Evolutionary conservation across 495 filamentous ascomycete species (phyloP).

Genomic region (Tuber calosporum): DNA sequence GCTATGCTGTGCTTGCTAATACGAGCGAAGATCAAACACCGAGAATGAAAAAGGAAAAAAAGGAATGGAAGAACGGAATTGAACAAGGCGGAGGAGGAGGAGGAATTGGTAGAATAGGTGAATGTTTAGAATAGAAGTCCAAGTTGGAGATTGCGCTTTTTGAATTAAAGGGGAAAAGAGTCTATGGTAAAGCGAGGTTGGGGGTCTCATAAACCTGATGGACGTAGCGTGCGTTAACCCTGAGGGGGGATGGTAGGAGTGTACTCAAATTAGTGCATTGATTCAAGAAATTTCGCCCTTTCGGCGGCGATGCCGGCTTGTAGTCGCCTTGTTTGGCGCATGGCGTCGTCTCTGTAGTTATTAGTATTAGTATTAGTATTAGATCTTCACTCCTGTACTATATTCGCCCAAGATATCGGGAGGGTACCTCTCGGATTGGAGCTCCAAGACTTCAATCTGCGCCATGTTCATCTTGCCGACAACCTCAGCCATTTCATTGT

Average conservation of each 20-base stretch:
- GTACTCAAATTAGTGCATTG: conserved; percentile 16
- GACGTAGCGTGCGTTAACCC: neutral
- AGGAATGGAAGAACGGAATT: neutral
- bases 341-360: conserved; percentile 76
- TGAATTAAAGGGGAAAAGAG: neutral
- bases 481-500: conserved; percentile 90
- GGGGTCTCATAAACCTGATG: neutral
- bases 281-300: conserved; percentile 30
- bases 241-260: neutral
- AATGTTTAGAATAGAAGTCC: neutral
- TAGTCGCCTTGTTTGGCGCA: conserved; percentile 70
- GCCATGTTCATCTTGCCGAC: conserved; percentile 85
- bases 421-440: conserved; percentile 77
- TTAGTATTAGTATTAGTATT: conserved; percentile 1
- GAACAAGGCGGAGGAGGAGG: neutral
- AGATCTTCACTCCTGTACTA: neutral
- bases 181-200: neutral
- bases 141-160: neutral
- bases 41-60: neutral
- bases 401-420: conserved; percentile 2
- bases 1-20: conserved; percentile 1
- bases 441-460: conserved; percentile 85
- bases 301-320: conserved; percentile 53
- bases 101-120: neutral
- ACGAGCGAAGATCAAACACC: neutral